These are phyloP conservation scores for Hyaloperonospora arabidopsidis DNA, from an alignment of 352 stramenopile genomes.

Conservation along the genomic window DNA sequence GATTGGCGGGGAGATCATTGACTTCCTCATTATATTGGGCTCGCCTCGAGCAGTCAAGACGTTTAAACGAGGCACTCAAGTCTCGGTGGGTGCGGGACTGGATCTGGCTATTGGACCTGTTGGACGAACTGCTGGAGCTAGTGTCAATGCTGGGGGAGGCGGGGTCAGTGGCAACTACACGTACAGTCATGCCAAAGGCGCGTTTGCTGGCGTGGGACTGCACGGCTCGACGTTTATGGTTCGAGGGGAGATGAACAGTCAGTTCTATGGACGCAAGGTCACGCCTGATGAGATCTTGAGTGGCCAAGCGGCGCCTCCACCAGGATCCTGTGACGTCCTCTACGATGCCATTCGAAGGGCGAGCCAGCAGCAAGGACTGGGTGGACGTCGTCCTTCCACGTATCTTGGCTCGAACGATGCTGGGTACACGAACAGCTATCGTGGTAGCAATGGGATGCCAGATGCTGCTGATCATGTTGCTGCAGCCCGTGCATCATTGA, in stretches of 20 bases:
- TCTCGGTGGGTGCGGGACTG: constrained; percentile 67
- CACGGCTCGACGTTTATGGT: constrained; percentile 81
- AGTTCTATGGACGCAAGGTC: constrained; percentile 80
- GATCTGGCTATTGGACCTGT: constrained; percentile 72
- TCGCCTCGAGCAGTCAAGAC: constrained; percentile 61
- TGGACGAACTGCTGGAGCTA: constrained; percentile 60
- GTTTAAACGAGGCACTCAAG: constrained; percentile 80
- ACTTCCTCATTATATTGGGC: constrained; percentile 86
- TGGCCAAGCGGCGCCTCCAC: constrained; percentile 56
- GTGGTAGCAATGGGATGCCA: constrained; percentile 13
- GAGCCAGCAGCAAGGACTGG: constrained; percentile 17
- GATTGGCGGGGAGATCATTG: constrained; percentile 80
- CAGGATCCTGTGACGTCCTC: constrained; percentile 54
- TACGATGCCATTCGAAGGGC: constrained; percentile 65
- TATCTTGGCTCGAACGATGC: constrained; percentile 18
- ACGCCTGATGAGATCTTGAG: constrained; percentile 75
- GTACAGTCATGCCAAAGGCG: constrained; percentile 79
- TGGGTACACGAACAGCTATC: constrained; percentile 24
- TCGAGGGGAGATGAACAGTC: constrained; percentile 74
- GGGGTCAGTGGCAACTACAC: constrained; percentile 80
- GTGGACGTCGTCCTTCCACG: constrained; percentile 14
- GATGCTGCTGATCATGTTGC: constrained; percentile 27
- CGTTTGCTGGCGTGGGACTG: constrained; percentile 69
- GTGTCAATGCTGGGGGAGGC: constrained; percentile 65
- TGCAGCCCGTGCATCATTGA: constrained; percentile 20